A percentile compares a stretch with the other conserved stretches of the same genome.
phyloP scores from a whole-genome alignment of 1,284 basidiomycete genomes.

The Melampsora americana region DNA sequence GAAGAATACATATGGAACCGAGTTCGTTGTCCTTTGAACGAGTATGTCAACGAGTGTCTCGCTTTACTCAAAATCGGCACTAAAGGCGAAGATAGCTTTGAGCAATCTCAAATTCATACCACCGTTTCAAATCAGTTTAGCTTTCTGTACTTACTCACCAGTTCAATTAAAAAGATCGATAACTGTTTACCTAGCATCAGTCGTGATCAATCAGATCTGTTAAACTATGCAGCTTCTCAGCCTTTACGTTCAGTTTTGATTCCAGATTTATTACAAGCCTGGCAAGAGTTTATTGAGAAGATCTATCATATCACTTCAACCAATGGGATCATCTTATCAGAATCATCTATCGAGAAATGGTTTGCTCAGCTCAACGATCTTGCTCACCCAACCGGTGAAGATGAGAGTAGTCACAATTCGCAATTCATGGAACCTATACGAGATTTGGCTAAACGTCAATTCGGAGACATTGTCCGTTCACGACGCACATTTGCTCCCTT shows the following conservation, averaged over 20 bases:
- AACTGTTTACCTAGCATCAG: constrained; percentile 18
- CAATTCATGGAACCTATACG: constrained; percentile 7
- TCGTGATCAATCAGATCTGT: background rate
- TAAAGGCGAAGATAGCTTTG: background rate
- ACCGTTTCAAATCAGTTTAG: constrained; percentile 25
- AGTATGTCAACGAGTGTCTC: constrained; percentile 39
- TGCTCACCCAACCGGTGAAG: background rate
- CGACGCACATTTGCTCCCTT: no score
- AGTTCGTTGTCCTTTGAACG: constrained; percentile 24
- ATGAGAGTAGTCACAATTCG: background rate
- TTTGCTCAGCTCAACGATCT: constrained; percentile 26
- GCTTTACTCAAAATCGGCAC: constrained; percentile 5
- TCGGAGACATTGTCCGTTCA: constrained; percentile 18
- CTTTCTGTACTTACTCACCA: constrained; percentile 14
- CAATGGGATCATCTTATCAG: constrained; percentile 34
- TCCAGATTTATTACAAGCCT: constrained; percentile 30
- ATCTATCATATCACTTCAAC: constrained; percentile 24
- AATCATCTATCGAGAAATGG: constrained; percentile 42
- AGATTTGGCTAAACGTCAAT: constrained; percentile 17
- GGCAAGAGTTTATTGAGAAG: constrained; percentile 27
- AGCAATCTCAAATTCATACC: constrained; percentile 24
- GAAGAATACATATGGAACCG: constrained; percentile 41
- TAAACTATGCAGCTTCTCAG: constrained; percentile 29
- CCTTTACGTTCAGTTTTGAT: constrained; percentile 31
- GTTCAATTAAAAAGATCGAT: constrained; percentile 27